phyloP scores from a whole-genome alignment of 441 rosid genomes.

The Dalechampia spathulata region DNA sequence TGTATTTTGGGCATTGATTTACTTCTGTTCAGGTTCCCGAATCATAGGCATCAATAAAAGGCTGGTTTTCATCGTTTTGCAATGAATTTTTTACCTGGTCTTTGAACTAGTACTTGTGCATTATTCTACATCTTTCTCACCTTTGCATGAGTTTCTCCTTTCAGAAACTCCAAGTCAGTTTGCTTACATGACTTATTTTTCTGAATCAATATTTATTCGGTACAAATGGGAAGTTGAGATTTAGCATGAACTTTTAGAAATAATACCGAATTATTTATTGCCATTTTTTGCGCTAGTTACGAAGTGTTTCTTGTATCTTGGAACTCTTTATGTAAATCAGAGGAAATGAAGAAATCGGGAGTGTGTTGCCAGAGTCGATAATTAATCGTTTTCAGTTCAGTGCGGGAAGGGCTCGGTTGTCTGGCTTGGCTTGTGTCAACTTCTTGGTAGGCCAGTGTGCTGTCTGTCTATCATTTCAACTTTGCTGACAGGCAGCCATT shows the following conservation, averaged over 20 bases:
- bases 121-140: conserved; percentile 38
- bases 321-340: conserved; percentile 7
- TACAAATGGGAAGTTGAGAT: conserved; percentile 27
- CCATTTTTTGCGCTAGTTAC: conserved; percentile 1
- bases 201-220: conserved; percentile 30
- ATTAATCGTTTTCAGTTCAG: neutral
- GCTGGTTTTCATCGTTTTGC: conserved; percentile 21
- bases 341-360: conserved; percentile 12
- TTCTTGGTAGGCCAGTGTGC: neutral
- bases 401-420: neutral
- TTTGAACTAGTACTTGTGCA: conserved; percentile 25
- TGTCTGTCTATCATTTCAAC: neutral
- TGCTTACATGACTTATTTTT: conserved; percentile 21
- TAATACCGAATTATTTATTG: neutral
- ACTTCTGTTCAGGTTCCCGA: no score
- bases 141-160: conserved; percentile 60
- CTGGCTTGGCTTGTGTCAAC: neutral
- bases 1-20: no score
- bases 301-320: conserved; percentile 8
- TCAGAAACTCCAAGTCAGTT: conserved; percentile 38
- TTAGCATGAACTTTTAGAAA: conserved; percentile 5
- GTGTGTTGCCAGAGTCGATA: conserved; percentile 2
- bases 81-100: conserved; percentile 20
- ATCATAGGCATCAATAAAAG: conserved; percentile 12
- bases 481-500: neutral